Evolutionary conservation across 768 basidiomycete species (phyloP).

Genomic region (Ramaria rubella): DNA sequence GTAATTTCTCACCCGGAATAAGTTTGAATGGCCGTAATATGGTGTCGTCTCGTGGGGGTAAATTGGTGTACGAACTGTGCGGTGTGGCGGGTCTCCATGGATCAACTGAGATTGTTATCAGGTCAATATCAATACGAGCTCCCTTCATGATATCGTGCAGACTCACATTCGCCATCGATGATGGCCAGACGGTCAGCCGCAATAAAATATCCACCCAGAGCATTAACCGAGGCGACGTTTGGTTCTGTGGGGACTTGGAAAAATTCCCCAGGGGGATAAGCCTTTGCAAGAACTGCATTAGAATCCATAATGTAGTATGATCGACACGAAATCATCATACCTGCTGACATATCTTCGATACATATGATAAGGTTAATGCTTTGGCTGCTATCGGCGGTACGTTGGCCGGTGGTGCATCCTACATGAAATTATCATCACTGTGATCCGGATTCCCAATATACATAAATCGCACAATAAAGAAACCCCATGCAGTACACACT

Average conservation of each 20-base stretch:
- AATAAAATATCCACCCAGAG: conserved; percentile 76
- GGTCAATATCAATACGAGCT: neutral
- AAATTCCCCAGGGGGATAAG: conserved; percentile 70
- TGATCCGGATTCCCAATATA: too few species aligned
- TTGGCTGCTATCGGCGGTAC: conserved; percentile 71
- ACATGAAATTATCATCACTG: neutral
- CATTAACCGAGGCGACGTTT: conserved; percentile 76
- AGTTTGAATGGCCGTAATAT: conserved; percentile 74
- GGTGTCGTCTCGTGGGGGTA: conserved; percentile 63
- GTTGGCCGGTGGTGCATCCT: conserved; percentile 72
- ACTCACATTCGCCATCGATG: conserved; percentile 73
- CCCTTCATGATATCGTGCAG: neutral
- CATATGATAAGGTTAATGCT: conserved; percentile 62
- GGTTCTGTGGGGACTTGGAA: conserved; percentile 67
- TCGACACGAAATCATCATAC: conserved; percentile 29
- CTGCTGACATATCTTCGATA: conserved; percentile 61
- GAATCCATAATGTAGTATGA: neutral
- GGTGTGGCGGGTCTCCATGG: conserved; percentile 88
- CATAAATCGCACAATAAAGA: conserved; percentile 76
- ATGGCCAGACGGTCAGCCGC: conserved; percentile 80
- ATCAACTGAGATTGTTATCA: conserved; percentile 46
- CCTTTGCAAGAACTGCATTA: conserved; percentile 33
- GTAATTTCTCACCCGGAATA: conserved; percentile 57
- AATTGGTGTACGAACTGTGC: conserved; percentile 60
- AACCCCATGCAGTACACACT: conserved; percentile 94